Base-by-base conservation (phyloP, 768 basidiomycete species). In the Rhodotorula babjevae region DNA sequence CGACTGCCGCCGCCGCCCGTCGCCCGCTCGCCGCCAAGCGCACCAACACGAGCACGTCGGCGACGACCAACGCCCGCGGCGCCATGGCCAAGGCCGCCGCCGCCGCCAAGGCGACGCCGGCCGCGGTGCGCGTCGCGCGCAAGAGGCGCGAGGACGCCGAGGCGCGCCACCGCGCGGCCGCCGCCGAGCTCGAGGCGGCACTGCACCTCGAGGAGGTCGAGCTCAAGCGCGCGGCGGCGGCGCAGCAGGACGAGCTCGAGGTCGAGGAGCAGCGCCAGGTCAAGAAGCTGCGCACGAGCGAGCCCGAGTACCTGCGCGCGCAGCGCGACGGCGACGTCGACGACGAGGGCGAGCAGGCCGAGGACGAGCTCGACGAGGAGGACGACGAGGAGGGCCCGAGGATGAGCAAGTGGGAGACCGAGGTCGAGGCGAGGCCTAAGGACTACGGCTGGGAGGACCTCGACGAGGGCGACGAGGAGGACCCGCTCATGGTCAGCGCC, bases 401-500 rank as follows among this genome's bases (percentile, higher is more conserved):
- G 25, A 78, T 81, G 47, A 70, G 72, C 31, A 74, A 76, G 57
- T 78, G 72, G 27, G 65, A 72, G 49, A 65, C 47, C 25, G 79
- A 79, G 42, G 79, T 79, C 47, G 73, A 74, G 40, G n/a, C 53
- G 21, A 74, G 77, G 23, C 84, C 73, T 76, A 83, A 78, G 83
- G 85, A 79, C 70, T 78, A 76, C 23, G 83, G 82, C 2, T 98
- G 93, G 94, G 90, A 90, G 44, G 95, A 98, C 78, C 85, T 98
- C 25, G 93, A 97, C 75, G 87, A 87, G 2, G 93, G 94, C 31
- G 94, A 97, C 80, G 87, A 84, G 65, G 92, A 93, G 62, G 95
- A 99, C 79, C 96, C 95, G 23, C 84, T 92, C 71, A 97, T 97
- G 94, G 94, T 96, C 75, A 90, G 89, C 82, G 92, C 97, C 82